Evolutionary conservation across 352 stramenopile genomes (phyloP).

Genomic region (Globisporangium heterothallicum): DNA sequence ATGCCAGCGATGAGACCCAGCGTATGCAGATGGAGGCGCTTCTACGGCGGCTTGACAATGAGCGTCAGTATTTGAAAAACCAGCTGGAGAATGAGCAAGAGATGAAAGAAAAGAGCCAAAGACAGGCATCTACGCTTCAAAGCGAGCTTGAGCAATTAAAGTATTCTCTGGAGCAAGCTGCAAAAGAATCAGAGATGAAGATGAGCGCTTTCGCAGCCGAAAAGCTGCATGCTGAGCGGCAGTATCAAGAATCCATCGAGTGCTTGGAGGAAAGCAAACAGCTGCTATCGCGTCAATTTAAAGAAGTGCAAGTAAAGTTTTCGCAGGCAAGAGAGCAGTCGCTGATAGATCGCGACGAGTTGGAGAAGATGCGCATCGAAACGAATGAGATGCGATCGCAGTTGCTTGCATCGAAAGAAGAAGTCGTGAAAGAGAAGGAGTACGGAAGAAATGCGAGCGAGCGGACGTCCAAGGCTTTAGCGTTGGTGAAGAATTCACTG

Average conservation of each 20-base stretch:
- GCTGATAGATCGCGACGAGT: constrained; percentile 54
- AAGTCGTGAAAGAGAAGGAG: constrained; percentile 48
- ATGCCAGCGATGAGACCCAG: constrained; percentile 69
- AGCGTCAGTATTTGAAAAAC: constrained; percentile 78
- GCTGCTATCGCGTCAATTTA: constrained; percentile 43
- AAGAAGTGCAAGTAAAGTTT: constrained; percentile 59
- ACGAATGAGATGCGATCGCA: constrained; percentile 39
- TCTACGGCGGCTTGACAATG: constrained; percentile 65
- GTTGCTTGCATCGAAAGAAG: constrained; percentile 39
- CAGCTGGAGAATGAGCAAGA: constrained; percentile 57
- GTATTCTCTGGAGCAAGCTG: constrained; percentile 28
- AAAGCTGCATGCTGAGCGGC: constrained; percentile 29
- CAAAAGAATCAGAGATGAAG: constrained; percentile 32
- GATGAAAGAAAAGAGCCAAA: constrained; percentile 36
- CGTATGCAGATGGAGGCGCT: constrained; percentile 78
- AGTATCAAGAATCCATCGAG: constrained; percentile 28
- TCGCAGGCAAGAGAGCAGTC: constrained; percentile 47
- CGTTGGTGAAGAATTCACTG: constrained; percentile 52
- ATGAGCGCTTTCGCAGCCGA: constrained; percentile 26
- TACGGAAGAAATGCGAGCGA: constrained; percentile 46
- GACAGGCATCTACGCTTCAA: constrained; percentile 32
- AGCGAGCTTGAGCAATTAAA: constrained; percentile 39
- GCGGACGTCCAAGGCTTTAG: constrained; percentile 49
- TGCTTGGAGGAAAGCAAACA: constrained; percentile 51
- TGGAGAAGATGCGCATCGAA: constrained; percentile 50